Percentiles rank a stretch among this genome's conserved stretches.
Conservation (phyloP, 768 basidiomycete species). For the Lepiota brunneoincarnata region DNA sequence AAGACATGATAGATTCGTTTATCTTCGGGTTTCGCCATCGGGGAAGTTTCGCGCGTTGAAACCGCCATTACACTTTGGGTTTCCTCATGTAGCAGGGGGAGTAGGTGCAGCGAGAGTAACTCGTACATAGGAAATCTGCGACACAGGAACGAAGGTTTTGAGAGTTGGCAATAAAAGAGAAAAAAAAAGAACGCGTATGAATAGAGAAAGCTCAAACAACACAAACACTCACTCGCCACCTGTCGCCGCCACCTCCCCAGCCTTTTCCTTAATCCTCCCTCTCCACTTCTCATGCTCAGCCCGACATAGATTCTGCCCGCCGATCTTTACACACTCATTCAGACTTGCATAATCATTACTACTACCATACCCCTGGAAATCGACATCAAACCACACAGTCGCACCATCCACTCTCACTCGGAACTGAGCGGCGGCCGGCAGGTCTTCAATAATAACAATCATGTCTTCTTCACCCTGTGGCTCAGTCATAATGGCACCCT, state of each 20-base stretch:
- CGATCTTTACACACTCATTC: constrained; percentile 24
- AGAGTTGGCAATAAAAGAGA: no score
- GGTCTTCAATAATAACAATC: constrained; percentile 12
- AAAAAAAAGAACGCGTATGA: no score
- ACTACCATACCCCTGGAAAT: constrained; percentile 14
- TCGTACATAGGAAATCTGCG: constrained; percentile 61
- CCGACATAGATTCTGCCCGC: constrained; percentile 44
- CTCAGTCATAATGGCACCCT: not conserved
- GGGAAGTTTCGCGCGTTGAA: not conserved
- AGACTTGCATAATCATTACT: constrained; percentile 7
- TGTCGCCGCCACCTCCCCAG: constrained; percentile 31
- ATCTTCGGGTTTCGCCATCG: not conserved
- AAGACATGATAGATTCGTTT: constrained; percentile 49
- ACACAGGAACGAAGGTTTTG: not conserved
- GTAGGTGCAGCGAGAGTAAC: constrained; percentile 52
- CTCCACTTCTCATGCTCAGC: constrained; percentile 51
- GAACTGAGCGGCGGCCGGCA: constrained; percentile 6
- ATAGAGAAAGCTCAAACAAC: no score
- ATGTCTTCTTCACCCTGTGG: not conserved
- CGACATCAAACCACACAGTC: constrained; percentile 10
- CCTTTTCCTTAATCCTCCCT: constrained; percentile 32
- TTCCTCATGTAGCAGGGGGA: constrained; percentile 52
- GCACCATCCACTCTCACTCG: constrained; percentile 7
- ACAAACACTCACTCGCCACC: constrained; percentile 32
- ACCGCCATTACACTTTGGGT: constrained; percentile 6